phyloP scores from a whole-genome alignment of 1,284 basidiomycete species.

The Sphagnurus paluster region DNA sequence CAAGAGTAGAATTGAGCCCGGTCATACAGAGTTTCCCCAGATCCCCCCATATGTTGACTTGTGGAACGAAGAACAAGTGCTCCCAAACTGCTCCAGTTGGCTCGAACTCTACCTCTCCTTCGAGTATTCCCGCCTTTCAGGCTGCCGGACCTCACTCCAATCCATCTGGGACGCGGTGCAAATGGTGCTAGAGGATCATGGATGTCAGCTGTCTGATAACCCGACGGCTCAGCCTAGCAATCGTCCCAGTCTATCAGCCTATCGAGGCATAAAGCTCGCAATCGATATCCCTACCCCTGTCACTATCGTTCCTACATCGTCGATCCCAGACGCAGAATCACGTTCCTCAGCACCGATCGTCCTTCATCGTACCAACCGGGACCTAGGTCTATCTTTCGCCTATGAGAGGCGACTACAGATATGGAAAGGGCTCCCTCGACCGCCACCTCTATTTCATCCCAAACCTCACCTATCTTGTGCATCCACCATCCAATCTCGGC shows the following conservation, averaged over 20 bases:
- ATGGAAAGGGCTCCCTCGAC: constrained; percentile 6
- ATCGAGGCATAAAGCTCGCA: constrained; percentile 5
- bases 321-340: constrained; percentile 5
- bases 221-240: constrained; percentile 2
- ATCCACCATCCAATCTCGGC: constrained; percentile 11
- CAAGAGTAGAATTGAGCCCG: constrained; percentile 9
- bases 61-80: constrained; percentile 10
- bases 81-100: constrained; percentile 17
- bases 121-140: constrained; percentile 11
- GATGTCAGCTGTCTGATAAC: constrained; percentile 29
- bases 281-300: constrained; percentile 13
- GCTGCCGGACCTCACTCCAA: constrained; percentile 15
- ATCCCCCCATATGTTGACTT: constrained; percentile 4
- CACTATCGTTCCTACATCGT: constrained; percentile 7
- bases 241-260: constrained; percentile 1
- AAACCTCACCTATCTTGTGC: not conserved
- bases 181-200: constrained; percentile 32
- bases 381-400: constrained; percentile 31
- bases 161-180: constrained; percentile 39
- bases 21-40: constrained; percentile 6
- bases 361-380: constrained; percentile 29
- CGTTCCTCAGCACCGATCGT: constrained; percentile 17
- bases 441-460: constrained; percentile 5
- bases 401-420: constrained; percentile 27
- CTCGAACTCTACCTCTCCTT: constrained; percentile 20